Conservation (phyloP, 805 yeast genomes). For the Saccharomycopsis selenospora region DNA sequence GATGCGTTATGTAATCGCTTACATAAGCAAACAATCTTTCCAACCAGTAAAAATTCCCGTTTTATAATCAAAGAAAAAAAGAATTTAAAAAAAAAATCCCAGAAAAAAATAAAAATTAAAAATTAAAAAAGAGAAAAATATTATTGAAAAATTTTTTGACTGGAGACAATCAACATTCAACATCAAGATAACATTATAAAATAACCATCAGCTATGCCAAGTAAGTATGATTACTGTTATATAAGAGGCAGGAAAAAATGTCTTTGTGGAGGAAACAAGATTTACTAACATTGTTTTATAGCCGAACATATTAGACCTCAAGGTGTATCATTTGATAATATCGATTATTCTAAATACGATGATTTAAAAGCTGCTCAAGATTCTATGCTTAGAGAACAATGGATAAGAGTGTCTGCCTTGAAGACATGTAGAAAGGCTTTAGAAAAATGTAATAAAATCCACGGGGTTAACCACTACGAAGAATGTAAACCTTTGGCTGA, state of each 20-base stretch:
- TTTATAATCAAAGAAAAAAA: constrained; percentile 1
- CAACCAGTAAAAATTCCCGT: constrained; percentile 3
- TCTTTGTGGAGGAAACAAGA: not conserved
- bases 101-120: not conserved
- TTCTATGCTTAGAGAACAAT: constrained; percentile 72
- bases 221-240: not conserved
- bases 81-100: not conserved
- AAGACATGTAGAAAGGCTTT: constrained; percentile 67
- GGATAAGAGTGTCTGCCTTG: constrained; percentile 61
- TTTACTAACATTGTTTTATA: not conserved
- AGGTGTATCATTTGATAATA: constrained; percentile 75
- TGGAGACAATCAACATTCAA: no score
- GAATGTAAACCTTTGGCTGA: constrained; percentile 76
- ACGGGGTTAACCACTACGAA: constrained; percentile 64
- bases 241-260: not conserved
- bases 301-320: constrained; percentile 53
- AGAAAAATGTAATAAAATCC: constrained; percentile 57
- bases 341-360: constrained; percentile 60
- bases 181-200: not conserved
- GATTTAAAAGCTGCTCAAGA: constrained; percentile 69
- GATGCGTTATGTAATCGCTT: not conserved
- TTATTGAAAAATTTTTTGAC: no score
- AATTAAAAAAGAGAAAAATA: not conserved
- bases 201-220: not conserved
- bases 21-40: not conserved